These are phyloP conservation scores for Cornus suecica DNA, from an alignment of 148 eudicot genomes.

Conservation along the genomic window DNA sequence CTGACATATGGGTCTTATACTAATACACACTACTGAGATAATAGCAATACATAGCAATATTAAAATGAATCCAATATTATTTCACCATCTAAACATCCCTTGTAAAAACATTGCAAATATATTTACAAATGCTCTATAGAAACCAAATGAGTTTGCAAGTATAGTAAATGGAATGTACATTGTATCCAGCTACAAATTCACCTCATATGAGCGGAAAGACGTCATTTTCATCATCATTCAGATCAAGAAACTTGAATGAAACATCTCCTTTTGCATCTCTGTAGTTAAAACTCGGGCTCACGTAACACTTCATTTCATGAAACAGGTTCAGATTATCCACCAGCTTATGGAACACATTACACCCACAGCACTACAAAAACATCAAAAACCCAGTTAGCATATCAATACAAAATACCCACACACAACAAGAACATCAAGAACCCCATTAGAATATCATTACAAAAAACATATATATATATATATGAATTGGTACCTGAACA, in stretches of 20 bases:
- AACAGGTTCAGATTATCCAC: constrained; percentile 94
- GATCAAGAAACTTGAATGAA: constrained; percentile 55
- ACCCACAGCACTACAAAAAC: constrained; percentile 72
- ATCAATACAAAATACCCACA: neutral
- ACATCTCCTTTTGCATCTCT: constrained; percentile 38
- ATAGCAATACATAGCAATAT: neutral
- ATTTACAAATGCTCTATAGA: constrained; percentile 24
- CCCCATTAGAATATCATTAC: neutral
- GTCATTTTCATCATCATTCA: constrained; percentile 52
- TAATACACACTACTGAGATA: neutral
- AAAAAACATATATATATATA: neutral
- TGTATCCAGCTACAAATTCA: constrained; percentile 2
- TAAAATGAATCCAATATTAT: neutral
- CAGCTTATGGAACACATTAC: constrained; percentile 94
- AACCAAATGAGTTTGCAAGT: neutral
- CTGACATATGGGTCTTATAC: neutral
- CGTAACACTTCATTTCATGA: constrained; percentile 90
- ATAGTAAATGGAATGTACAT: constrained; percentile 24
- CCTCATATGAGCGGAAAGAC: constrained; percentile 41
- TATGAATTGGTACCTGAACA: constrained; percentile 44
- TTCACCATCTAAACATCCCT: neutral
- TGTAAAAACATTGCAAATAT: neutral
- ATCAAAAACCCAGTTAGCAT: constrained; percentile 1
- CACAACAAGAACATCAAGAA: neutral
- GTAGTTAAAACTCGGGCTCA: constrained; percentile 70